phyloP scores from a whole-genome alignment of 2,329 filamentous ascomycete genomes.

The Ophiocordyceps robertsii region DNA sequence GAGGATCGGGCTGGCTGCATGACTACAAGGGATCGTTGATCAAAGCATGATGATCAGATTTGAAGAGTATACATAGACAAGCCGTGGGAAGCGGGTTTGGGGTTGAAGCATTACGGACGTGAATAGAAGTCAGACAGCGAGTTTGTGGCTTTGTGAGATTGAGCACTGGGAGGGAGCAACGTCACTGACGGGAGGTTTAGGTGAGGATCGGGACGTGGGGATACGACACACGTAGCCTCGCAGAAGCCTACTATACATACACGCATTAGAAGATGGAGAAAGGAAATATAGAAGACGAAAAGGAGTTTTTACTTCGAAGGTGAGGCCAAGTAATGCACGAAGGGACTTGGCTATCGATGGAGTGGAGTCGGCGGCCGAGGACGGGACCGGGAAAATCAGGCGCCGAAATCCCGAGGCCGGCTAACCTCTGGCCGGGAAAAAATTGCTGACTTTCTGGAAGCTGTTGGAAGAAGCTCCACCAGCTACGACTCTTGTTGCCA shows the following conservation, averaged over 20 bases:
- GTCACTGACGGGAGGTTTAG: too few species aligned
- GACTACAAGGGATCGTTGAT: background rate
- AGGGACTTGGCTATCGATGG: too few species aligned
- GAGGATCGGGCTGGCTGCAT: background rate
- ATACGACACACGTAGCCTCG: too few species aligned
- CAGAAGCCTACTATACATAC: too few species aligned
- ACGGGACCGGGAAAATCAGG: constrained; percentile 21
- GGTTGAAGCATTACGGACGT: background rate
- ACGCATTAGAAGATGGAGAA: too few species aligned
- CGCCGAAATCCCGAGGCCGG: constrained; percentile 9
- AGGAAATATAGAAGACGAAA: too few species aligned
- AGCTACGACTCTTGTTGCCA: background rate
- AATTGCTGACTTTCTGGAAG: constrained; percentile 27
- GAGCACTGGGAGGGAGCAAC: too few species aligned
- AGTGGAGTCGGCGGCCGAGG: background rate
- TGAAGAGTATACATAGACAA: background rate
- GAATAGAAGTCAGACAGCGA: background rate
- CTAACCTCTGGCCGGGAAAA: constrained; percentile 13
- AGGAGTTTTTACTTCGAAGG: too few species aligned
- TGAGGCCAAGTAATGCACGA: too few species aligned
- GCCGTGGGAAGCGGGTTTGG: background rate
- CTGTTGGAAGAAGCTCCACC: constrained; percentile 23
- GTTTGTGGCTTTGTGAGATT: too few species aligned
- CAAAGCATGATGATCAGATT: background rate
- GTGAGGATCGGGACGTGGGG: too few species aligned